Base-by-base conservation (phyloP, 768 basidiomycete species). In the Hygrocybe punicea region DNA sequence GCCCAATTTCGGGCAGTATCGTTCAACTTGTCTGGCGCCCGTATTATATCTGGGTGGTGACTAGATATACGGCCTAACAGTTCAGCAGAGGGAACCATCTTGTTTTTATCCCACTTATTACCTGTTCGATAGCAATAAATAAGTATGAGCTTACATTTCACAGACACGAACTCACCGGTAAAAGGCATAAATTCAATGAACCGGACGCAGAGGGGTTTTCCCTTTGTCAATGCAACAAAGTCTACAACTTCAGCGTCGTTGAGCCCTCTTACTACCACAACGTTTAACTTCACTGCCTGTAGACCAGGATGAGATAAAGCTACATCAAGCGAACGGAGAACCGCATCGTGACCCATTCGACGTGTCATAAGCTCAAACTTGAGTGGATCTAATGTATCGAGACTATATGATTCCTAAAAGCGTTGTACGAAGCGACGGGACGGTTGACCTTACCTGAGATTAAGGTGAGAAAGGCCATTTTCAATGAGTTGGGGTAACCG, bases 171-270 rank as follows among this genome's bases (percentile, higher is more conserved):
- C 19, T 65, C 70, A 89, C 88, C 93, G 62, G 85, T 87, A 69
- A 96, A 96, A 10, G 93, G 91, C 93, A 96, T 95, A 67, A 90
- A 95, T 70, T 94, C 92, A 57, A 94, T 95, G 69, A 95, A 93
- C 36, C 93, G 83, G 39, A 93, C 83, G 37, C 83, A 89, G 23
- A 93, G 70, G 2, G 73, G 69, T 45, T 76, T 76, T 45, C 87
- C 72, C 62, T 80, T 83, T 4, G 89, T 90, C 71, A 94, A 74
- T 63, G 86, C 82, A 39, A 92, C 83, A 65, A 95, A 94, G 56
- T 88, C 86, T 2, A 84, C 67, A 11, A 92, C 75, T 69, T 95
- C 91, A n/a, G 74, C 69, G 64, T 93, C 89, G 63, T 95, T 95
- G 29, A 96, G 72, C 17, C 84, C 88, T 62, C 84, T 85, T 58